Percentiles rank a stretch among this genome's conserved stretches.
Conservation (phyloP, 805 yeast species). For the Nakazawaea holstii region DNA sequence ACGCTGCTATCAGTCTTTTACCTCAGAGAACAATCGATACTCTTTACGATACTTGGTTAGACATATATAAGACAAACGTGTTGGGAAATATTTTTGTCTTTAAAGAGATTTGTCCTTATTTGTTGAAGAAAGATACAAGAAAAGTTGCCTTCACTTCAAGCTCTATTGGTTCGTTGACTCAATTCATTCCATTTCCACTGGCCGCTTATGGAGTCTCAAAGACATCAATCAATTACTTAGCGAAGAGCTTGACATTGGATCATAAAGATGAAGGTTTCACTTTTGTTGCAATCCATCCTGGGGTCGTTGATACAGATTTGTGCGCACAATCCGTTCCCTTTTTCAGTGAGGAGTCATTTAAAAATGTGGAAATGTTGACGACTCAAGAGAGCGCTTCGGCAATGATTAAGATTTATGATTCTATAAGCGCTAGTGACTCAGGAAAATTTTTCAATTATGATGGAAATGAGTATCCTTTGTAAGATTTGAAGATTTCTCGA, state of each 20-base stretch:
- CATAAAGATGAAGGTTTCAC: conserved; percentile 20
- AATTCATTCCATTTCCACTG: conserved; percentile 16
- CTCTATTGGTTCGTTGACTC: conserved; percentile 22
- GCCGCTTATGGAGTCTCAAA: conserved; percentile 31
- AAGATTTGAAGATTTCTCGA: too few relatives aligned
- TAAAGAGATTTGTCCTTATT: neutral
- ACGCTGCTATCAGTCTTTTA: conserved; percentile 22
- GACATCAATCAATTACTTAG: conserved; percentile 27
- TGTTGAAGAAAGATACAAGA: conserved; percentile 17
- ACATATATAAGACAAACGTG: neutral
- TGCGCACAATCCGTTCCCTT: conserved; percentile 21
- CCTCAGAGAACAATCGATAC: neutral
- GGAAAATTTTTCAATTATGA: neutral
- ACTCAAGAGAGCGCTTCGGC: conserved; percentile 19
- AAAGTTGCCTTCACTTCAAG: conserved; percentile 26
- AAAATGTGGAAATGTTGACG: conserved; percentile 21
- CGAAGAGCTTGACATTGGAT: conserved; percentile 22
- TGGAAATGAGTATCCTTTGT: neutral
- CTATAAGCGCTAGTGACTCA: neutral
- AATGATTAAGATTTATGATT: conserved; percentile 18
- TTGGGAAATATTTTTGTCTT: neutral
- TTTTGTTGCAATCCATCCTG: conserved; percentile 25
- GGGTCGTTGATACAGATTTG: conserved; percentile 7
- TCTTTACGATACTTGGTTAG: neutral
- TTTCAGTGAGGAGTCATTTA: conserved; percentile 24